A percentile compares a stretch with the other conserved stretches of the same genome.
Evolutionary conservation across 768 basidiomycete genomes (phyloP).

Genomic region (Pulveroboletus sp.): DNA sequence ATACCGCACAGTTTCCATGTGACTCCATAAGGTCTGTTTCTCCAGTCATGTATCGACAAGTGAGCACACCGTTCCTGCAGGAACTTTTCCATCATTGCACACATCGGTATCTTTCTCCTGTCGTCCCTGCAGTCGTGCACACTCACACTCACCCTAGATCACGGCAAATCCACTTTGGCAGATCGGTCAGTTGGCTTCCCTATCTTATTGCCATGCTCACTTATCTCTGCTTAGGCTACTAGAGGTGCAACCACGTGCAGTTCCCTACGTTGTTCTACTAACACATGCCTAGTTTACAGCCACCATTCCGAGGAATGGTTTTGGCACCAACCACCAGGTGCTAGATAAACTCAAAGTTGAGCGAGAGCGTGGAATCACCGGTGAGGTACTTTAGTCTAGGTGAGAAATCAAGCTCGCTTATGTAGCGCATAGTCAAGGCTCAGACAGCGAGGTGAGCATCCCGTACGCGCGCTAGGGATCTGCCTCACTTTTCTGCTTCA

Average conservation of each 20-base stretch:
- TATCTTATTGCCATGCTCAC: not conserved
- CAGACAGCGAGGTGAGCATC: constrained; percentile 79
- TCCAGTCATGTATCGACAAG: not conserved
- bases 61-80: constrained; percentile 31
- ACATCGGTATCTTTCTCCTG: constrained; percentile 58
- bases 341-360: constrained; percentile 96
- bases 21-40: constrained; percentile 58
- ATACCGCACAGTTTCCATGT: constrained; percentile 61
- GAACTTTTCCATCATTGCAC: constrained; percentile 96
- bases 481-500: constrained; percentile 24
- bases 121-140: not conserved
- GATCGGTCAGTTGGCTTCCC: constrained; percentile 54
- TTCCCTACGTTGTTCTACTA: not conserved
- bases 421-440: constrained; percentile 67
- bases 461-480: not conserved
- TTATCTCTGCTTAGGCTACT: constrained; percentile 47
- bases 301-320: constrained; percentile 66
- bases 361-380: constrained; percentile 93
- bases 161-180: constrained; percentile 93
- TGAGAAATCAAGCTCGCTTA: constrained; percentile 3
- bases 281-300: constrained; percentile 65
- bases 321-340: constrained; percentile 76
- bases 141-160: constrained; percentile 47
- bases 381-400: constrained; percentile 30
- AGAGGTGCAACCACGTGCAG: constrained; percentile 45